Conservation (phyloP, 2,329 filamentous ascomycete genomes). For the Fusarium camptoceras region DNA sequence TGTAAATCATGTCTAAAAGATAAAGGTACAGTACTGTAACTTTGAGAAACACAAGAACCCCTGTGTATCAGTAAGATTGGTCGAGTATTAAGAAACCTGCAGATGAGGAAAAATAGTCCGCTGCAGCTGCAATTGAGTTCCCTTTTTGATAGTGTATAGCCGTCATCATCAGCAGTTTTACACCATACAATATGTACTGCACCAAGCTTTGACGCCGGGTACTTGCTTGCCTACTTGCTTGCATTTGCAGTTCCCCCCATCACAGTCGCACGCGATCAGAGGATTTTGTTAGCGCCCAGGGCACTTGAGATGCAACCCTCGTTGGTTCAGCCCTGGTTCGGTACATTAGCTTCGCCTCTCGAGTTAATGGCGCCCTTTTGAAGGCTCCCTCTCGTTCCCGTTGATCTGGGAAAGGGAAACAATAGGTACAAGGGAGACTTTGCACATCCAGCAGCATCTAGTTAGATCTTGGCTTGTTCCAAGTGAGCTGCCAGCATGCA, state of each 20-base stretch:
- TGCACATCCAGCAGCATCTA: background rate
- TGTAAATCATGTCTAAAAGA: constrained; percentile 9
- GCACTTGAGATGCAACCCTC: constrained; percentile 20
- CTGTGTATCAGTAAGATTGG: background rate
- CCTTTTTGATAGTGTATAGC: background rate
- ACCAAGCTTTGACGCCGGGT: constrained; percentile 11
- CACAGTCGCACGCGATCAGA: constrained; percentile 31
- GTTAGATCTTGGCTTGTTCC: background rate
- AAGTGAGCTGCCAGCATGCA: constrained; percentile 1
- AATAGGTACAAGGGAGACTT: background rate
- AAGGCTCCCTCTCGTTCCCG: constrained; percentile 11
- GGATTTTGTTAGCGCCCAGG: constrained; percentile 35
- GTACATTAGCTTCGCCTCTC: constrained; percentile 5
- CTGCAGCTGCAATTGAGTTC: background rate
- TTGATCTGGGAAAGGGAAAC: background rate
- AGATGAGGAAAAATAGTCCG: background rate
- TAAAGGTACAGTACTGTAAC: background rate
- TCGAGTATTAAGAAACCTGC: background rate
- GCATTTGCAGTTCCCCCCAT: constrained; percentile 19
- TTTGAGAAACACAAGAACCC: background rate
- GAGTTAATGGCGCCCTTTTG: constrained; percentile 23
- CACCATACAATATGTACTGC: background rate
- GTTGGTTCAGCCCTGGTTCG: constrained; percentile 19
- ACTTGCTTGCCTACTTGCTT: background rate
- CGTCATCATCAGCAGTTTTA: constrained; percentile 26